Percentiles rank a stretch among this genome's conserved stretches.
Evolutionary conservation across 169 alveolate species (phyloP).

Genomic region (Plasmodium falciparum): DNA sequence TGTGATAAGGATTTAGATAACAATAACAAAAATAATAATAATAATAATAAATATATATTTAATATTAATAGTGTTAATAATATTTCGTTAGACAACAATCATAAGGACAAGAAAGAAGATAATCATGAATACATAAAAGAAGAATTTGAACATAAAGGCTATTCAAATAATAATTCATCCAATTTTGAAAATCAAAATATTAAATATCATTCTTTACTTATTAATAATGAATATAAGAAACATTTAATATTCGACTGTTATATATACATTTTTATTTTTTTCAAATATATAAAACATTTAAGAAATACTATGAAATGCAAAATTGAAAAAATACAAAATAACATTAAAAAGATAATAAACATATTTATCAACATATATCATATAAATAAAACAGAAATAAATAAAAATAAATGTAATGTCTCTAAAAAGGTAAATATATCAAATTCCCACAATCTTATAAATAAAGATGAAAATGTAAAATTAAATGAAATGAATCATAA

Average conservation of each 20-base stretch:
- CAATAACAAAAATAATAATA: background rate
- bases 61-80: background rate
- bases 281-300: slow-evolving; percentile 24
- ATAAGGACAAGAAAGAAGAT: background rate
- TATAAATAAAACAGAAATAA: slow-evolving; percentile 19
- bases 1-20: background rate
- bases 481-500: background rate
- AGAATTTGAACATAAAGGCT: background rate
- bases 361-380: slow-evolving; percentile 41
- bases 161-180: background rate
- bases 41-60: background rate
- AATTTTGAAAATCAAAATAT: background rate
- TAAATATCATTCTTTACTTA: background rate
- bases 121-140: background rate
- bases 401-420: background rate
- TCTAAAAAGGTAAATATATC: background rate
- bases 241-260: slow-evolving; percentile 44
- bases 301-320: slow-evolving; percentile 37
- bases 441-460: too few species aligned
- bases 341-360: slow-evolving; percentile 50
- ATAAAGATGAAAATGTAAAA: background rate
- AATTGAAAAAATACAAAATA: slow-evolving; percentile 54
- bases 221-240: slow-evolving; percentile 4
- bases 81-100: background rate
- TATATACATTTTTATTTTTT: slow-evolving; percentile 51